Evolutionary conservation across 2,329 filamentous ascomycete species (phyloP).

Genomic region (Chaetomiaceae sp.): DNA sequence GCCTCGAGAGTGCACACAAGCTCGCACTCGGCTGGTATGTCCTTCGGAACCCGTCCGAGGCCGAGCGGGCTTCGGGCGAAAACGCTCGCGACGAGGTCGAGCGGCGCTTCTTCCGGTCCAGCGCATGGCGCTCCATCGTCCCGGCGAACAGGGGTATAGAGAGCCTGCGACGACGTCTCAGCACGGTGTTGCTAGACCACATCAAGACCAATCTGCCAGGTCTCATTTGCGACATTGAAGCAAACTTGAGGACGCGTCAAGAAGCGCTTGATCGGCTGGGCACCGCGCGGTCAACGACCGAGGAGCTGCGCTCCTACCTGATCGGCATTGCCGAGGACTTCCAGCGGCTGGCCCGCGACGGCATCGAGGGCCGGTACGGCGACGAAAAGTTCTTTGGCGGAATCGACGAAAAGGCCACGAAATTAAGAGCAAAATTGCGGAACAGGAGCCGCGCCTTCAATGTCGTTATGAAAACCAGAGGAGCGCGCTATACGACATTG

Average conservation of each 20-base stretch:
- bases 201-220: conserved; percentile 26
- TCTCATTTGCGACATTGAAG: conserved; percentile 26
- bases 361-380: conserved; percentile 34
- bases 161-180: conserved; percentile 32
- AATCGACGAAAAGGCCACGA: background rate
- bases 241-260: conserved; percentile 16
- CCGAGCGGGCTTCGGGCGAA: conserved; percentile 8
- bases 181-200: conserved; percentile 29
- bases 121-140: conserved; percentile 25
- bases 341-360: conserved; percentile 31
- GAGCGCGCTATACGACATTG: background rate
- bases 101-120: conserved; percentile 16
- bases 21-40: conserved; percentile 33
- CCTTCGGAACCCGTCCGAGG: conserved; percentile 35
- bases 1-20: conserved; percentile 18
- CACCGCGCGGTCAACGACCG: conserved; percentile 17
- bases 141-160: conserved; percentile 31
- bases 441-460: conserved; percentile 1
- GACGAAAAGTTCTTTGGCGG: conserved; percentile 34
- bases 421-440: background rate
- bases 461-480: background rate
- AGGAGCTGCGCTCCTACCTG: conserved; percentile 30
- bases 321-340: conserved; percentile 34
- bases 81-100: conserved; percentile 16
- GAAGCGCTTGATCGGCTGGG: background rate